Base-by-base conservation (phyloP, 2,329 filamentous ascomycete genomes). In the Trichoderma breve region DNA sequence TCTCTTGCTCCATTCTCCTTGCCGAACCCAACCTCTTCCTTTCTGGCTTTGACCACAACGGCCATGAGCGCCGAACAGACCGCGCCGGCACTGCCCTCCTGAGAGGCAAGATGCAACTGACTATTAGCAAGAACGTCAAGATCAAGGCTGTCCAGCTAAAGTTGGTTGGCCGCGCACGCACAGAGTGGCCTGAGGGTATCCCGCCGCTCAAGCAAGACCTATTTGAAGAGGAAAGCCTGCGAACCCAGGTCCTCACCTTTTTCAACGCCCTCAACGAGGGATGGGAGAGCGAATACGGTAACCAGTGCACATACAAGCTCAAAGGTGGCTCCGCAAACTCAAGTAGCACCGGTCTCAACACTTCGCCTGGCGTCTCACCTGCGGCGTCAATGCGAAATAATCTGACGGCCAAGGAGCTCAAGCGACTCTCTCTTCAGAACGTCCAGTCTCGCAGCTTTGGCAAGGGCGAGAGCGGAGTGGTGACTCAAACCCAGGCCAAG, bases 151-250 rank as follows among this genome's bases (percentile, higher is more conserved):
- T 99, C 28, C 94, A 92, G 6, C 85, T 99, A 67, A 95, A 93
- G 77, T 93, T 99, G 76, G 89, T 91, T 53, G 96, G 95, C 34
- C 92, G 90, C 79, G 93, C 94, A 3, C 89, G 92, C 74, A 98
- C 96, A 1, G 94, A 97, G 79, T 99, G 96, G 96, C 95, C 96
- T 18, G 96, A 98, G 84, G 94, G 94, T 65, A 96, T 98, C 34
- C 95, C 96, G 3, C 94, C 95, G 0, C 87, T 91, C 71, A 97
- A 97, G 81, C 87, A 91, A 1, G 93, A 97, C 53, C 90, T 93
- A 68, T 92, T 90, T 77, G 94, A 98, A 79, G 92, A 93, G 74
- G 92, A 96, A 76, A 93, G 91, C 4, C 86, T 98, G 73, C 91
- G 97, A 81, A 95, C 93, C 53, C 95, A 98, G 78, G 95, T 90